These are phyloP conservation scores for Marsdenia floribunda DNA, from an alignment of 257 asterid genomes.

Conservation along the genomic window DNA sequence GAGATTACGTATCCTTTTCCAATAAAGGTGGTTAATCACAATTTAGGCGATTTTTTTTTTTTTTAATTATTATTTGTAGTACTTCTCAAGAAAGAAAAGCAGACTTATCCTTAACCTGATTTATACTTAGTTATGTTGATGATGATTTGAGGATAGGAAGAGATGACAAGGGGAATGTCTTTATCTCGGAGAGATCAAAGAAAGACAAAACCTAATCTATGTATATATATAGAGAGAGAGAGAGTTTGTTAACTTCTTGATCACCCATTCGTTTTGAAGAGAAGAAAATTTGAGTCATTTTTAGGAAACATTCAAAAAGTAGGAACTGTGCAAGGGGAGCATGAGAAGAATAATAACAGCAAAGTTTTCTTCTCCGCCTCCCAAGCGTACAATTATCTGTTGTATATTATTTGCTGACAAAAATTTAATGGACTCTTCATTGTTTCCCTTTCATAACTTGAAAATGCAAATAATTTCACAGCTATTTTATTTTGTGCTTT, in stretches of 20 bases:
- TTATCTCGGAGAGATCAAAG: constrained; percentile 48
- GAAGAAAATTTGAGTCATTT: not conserved
- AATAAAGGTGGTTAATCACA: not conserved
- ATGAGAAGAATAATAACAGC: not conserved
- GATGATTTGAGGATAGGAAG: constrained; percentile 77
- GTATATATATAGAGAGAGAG: not conserved
- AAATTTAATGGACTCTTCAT: too few species aligned
- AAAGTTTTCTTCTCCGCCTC: too few species aligned
- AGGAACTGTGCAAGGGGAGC: not conserved
- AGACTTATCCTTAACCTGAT: constrained; percentile 17
- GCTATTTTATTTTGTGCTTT: too few species aligned
- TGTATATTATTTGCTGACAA: too few species aligned
- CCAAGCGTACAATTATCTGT: too few species aligned
- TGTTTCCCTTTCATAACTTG: too few species aligned
- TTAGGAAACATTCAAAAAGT: not conserved
- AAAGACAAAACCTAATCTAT: not conserved
- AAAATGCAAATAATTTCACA: too few species aligned
- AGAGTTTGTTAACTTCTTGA: not conserved
- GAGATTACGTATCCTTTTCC: constrained; percentile 63
- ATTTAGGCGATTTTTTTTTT: too few species aligned
- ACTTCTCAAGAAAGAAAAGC: not conserved
- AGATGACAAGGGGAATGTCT: constrained; percentile 80
- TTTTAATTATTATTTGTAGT: too few species aligned
- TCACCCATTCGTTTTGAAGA: not conserved
- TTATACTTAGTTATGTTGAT: constrained; percentile 57